Percentiles rank a stretch among this genome's conserved stretches.
Conservation (phyloP, 257 asterid species). For the Plantago ovata region DNA sequence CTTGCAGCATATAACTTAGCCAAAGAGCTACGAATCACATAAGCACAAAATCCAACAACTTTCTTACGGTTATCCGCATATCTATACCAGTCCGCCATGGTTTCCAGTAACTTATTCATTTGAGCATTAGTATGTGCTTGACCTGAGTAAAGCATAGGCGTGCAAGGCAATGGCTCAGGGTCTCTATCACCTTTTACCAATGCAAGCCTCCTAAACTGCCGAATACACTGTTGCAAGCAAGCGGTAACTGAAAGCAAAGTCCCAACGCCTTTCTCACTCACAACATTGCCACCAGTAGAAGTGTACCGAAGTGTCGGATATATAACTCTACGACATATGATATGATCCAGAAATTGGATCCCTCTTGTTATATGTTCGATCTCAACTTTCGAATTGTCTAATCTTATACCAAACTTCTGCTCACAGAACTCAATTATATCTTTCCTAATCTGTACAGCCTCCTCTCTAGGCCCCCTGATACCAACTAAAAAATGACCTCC, state of each 20-base stretch:
- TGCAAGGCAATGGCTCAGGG: constrained; percentile 96
- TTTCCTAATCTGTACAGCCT: constrained; percentile 63
- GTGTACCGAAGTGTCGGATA: constrained; percentile 92
- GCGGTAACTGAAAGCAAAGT: constrained; percentile 90
- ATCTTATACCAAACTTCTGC: constrained; percentile 42
- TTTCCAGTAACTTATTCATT: constrained; percentile 87
- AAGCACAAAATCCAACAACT: constrained; percentile 90
- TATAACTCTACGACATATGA: constrained; percentile 74
- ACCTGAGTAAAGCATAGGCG: constrained; percentile 93
- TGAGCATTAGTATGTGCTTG: constrained; percentile 96
- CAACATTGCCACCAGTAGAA: constrained; percentile 72
- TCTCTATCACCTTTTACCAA: constrained; percentile 86
- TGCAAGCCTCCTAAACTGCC: constrained; percentile 67
- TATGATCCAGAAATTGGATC: constrained; percentile 80
- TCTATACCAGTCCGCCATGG: constrained; percentile 97
- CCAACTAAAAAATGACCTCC: constrained; percentile 89
- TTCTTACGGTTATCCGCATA: constrained; percentile 92
- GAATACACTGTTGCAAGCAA: constrained; percentile 77
- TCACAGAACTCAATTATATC: constrained; percentile 75
- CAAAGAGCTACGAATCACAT: constrained; percentile 88
- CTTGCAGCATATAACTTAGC: constrained; percentile 94
- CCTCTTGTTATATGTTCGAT: constrained; percentile 89
- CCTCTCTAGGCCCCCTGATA: constrained; percentile 89
- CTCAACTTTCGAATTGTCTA: constrained; percentile 79
- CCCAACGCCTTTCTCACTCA: constrained; percentile 86